Conservation (phyloP, 495 filamentous ascomycete genomes). For the Penicillium salamii region DNA sequence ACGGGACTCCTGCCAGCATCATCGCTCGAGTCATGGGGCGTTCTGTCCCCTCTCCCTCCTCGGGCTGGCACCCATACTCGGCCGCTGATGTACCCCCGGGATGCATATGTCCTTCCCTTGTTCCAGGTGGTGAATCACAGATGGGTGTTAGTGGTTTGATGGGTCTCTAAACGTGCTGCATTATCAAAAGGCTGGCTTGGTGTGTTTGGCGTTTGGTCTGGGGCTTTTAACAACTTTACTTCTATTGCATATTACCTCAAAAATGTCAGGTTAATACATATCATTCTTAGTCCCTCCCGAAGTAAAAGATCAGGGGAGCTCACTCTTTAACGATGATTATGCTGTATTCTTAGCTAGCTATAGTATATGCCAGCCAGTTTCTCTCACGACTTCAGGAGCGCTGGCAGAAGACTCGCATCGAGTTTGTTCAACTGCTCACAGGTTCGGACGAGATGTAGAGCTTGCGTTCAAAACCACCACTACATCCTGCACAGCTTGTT, state of each 20-base stretch:
- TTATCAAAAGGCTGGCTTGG: neutral
- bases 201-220: neutral
- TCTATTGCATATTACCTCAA: neutral
- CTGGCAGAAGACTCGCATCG: no score
- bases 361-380: no score
- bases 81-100: constrained; percentile 17
- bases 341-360: no score
- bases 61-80: constrained; percentile 13
- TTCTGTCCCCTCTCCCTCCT: constrained; percentile 13
- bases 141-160: constrained; percentile 11
- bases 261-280: neutral
- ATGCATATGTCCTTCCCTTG: constrained; percentile 25
- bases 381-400: no score
- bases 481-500: neutral
- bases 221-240: neutral
- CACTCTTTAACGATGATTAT: no score
- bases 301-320: no score
- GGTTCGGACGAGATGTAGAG: no score
- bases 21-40: constrained; percentile 24
- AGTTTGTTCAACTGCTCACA: neutral
- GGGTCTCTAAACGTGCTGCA: constrained; percentile 3
- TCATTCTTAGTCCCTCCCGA: neutral
- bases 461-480: no score
- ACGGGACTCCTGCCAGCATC: constrained; percentile 12
- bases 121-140: constrained; percentile 4